Percentiles rank a stretch among this genome's conserved stretches.
Conservation (phyloP, 208 protist species). For the Plasmodiophora brassicae region DNA sequence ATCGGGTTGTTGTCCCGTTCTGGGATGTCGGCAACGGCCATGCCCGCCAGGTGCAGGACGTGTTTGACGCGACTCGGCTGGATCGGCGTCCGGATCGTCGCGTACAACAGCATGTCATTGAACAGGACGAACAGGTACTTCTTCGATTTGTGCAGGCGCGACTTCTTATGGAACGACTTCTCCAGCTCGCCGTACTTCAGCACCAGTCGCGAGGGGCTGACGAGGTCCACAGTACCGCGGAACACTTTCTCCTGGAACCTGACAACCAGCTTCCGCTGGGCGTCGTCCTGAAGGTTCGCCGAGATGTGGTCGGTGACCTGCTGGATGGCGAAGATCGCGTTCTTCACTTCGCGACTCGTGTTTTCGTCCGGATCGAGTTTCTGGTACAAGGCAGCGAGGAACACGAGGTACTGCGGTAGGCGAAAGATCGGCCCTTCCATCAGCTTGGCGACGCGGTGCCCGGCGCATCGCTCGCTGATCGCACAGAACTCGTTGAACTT, state of each 20-base stretch:
- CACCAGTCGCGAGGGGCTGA: not conserved
- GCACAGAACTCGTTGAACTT: not conserved
- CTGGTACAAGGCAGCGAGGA: not conserved
- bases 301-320: conserved; percentile 14
- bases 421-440: conserved; percentile 12
- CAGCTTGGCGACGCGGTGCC: not conserved
- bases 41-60: conserved; percentile 6
- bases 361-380: not conserved
- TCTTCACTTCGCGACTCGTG: not conserved
- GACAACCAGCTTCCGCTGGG: not conserved
- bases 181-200: conserved; percentile 25
- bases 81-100: not conserved
- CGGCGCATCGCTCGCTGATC: not conserved
- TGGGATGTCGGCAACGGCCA: not conserved
- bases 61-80: not conserved
- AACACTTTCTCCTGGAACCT: conserved; percentile 29
- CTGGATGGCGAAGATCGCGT: conserved; percentile 5
- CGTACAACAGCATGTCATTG: conserved; percentile 25
- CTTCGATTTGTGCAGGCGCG: conserved; percentile 1
- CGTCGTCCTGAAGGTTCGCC: not conserved
- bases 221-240: not conserved
- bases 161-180: conserved; percentile 25
- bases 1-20: not conserved
- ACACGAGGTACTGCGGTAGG: conserved; percentile 14
- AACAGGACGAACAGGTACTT: conserved; percentile 32